phyloP scores from a whole-genome alignment of 2,329 filamentous ascomycete genomes.

The Talaromyces sp. region DNA sequence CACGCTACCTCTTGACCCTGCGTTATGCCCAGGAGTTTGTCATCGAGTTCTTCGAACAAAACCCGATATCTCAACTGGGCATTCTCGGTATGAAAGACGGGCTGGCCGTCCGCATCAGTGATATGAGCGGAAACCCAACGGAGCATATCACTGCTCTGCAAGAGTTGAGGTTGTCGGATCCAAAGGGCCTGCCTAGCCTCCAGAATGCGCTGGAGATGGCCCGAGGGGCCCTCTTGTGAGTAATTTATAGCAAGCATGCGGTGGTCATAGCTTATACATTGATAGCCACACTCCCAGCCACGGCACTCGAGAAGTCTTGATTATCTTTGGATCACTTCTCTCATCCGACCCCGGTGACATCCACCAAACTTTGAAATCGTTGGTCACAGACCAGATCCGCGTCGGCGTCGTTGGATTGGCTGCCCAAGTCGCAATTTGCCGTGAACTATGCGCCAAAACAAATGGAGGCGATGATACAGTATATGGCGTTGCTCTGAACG shows the following conservation, averaged over 20 bases:
- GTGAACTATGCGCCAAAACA: conserved; percentile 79
- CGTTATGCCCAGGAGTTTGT: conserved; percentile 84
- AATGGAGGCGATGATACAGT: conserved; percentile 66
- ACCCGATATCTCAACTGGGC: conserved; percentile 91
- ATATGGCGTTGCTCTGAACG: conserved; percentile 82
- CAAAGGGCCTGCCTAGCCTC: conserved; percentile 70
- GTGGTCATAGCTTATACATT: neutral
- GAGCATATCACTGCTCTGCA: conserved; percentile 77
- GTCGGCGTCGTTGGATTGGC: conserved; percentile 86
- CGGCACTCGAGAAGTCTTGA: conserved; percentile 84
- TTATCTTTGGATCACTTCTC: conserved; percentile 85
- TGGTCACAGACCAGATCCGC: conserved; percentile 76
- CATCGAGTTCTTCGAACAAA: conserved; percentile 94
- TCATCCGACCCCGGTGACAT: conserved; percentile 94
- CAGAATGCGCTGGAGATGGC: conserved; percentile 97
- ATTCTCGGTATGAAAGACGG: conserved; percentile 93
- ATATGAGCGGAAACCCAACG: conserved; percentile 84
- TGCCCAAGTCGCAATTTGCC: conserved; percentile 86
- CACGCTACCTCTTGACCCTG: conserved; percentile 73
- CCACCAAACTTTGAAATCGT: conserved; percentile 74
- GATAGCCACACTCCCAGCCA: conserved; percentile 79
- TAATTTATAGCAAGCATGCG: neutral
- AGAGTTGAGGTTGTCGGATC: conserved; percentile 59
- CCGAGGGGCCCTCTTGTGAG: conserved; percentile 75
- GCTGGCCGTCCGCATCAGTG: conserved; percentile 75